A percentile compares a stretch with the other conserved stretches of the same genome.
phyloP scores from a whole-genome alignment of 345 rosid species.

The Sonneratia alba region DNA sequence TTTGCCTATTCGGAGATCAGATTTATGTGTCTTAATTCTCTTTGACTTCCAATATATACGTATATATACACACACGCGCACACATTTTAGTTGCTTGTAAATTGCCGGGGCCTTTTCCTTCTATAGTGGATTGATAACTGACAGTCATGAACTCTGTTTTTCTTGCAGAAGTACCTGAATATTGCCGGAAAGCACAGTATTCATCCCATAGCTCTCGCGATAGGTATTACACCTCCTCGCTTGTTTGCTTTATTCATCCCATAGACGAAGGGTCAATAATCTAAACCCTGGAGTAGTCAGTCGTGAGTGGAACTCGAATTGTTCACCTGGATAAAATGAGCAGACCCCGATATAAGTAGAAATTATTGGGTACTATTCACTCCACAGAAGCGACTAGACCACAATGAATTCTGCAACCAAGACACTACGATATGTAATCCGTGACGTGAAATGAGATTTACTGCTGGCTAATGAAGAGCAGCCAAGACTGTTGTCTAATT shows the following conservation, averaged over 20 bases:
- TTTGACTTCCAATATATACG: too few species aligned
- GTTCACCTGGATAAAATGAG: too few species aligned
- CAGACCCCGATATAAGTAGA: too few species aligned
- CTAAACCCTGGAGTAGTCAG: too few species aligned
- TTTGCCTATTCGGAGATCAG: not conserved
- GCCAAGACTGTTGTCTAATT: not conserved
- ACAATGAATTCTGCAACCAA: too few species aligned
- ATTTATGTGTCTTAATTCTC: not conserved
- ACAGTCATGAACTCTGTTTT: slow-evolving; percentile 2
- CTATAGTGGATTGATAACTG: not conserved
- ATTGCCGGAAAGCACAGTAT: slow-evolving; percentile 33
- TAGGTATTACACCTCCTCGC: slow-evolving; percentile 22
- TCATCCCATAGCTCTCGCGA: slow-evolving; percentile 45
- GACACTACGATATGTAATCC: too few species aligned
- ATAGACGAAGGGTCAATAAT: not conserved
- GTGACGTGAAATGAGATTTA: too few species aligned
- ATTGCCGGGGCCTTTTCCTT: not conserved
- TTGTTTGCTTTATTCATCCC: not conserved
- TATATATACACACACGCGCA: too few species aligned
- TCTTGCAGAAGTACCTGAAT: slow-evolving; percentile 32
- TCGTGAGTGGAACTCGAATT: too few species aligned
- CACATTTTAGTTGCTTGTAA: not conserved
- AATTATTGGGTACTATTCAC: too few species aligned
- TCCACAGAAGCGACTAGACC: too few species aligned
- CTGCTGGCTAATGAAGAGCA: not conserved